A percentile compares a stretch with the other conserved stretches of the same genome.
phyloP scores from a whole-genome alignment of 257 asterid genomes.

The Ehretia macrophylla region DNA sequence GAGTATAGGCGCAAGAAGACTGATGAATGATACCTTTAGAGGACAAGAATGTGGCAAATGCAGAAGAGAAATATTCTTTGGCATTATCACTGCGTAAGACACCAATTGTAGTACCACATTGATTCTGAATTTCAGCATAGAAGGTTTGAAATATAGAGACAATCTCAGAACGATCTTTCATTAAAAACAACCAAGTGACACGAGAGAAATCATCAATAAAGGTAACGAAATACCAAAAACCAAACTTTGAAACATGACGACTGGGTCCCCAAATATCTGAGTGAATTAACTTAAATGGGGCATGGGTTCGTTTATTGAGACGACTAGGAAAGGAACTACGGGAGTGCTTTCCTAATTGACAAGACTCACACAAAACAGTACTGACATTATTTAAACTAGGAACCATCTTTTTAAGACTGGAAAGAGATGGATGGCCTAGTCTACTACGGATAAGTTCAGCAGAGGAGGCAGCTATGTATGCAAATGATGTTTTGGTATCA shows the following conservation, averaged over 20 bases:
- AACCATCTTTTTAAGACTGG: too few relatives aligned
- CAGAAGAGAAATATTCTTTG: background rate
- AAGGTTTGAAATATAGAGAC: background rate
- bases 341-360: background rate
- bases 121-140: background rate
- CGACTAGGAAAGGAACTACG: background rate
- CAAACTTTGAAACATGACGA: background rate
- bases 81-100: background rate
- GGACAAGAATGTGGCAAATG: background rate
- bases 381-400: too few relatives aligned
- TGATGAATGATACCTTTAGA: slow-evolving; percentile 2
- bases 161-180: background rate
- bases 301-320: background rate
- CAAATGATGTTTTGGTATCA: too few relatives aligned
- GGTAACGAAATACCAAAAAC: background rate
- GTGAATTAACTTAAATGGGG: slow-evolving; percentile 1
- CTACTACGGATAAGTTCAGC: too few relatives aligned
- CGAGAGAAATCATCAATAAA: slow-evolving; percentile 4
- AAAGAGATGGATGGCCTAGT: too few relatives aligned
- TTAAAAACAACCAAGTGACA: background rate
- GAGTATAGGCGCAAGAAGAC: background rate
- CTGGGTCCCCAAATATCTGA: slow-evolving; percentile 1
- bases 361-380: too few relatives aligned
- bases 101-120: background rate
- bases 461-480: too few relatives aligned